phyloP scores from a whole-genome alignment of 768 basidiomycete genomes.

The Mycena belliarum region DNA sequence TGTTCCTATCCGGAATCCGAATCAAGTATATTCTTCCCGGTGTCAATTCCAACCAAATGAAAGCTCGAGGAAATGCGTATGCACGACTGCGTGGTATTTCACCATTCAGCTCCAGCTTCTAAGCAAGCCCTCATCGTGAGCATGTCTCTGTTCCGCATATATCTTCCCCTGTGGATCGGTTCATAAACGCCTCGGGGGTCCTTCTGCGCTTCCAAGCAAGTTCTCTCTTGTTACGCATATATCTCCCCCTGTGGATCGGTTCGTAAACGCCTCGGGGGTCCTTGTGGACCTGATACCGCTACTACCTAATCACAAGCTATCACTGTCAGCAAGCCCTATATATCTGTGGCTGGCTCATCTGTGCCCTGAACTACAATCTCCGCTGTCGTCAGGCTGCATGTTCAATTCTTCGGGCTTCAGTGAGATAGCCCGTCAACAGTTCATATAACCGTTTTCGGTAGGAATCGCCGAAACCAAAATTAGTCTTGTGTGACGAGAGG shows the following conservation, averaged over 20 bases:
- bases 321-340: no score
- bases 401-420: no score
- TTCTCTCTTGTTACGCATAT: background rate
- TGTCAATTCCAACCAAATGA: conserved; percentile 8
- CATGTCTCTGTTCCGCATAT: background rate
- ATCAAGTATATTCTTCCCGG: background rate
- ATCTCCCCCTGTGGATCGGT: background rate
- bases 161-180: no score
- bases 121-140: conserved; percentile 2
- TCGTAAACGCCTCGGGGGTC: background rate
- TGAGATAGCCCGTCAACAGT: background rate
- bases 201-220: no score
- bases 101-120: no score
- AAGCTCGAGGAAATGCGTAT: background rate
- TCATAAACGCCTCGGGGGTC: no score
- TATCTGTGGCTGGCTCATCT: conserved; percentile 3
- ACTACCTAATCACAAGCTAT: background rate
- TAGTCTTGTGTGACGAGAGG: no score
- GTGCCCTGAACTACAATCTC: background rate
- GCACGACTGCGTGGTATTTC: background rate
- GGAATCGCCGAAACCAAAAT: no score
- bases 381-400: no score
- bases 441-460: no score
- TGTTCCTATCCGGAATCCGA: background rate
- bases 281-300: background rate